Evolutionary conservation across 345 rosid species (phyloP).

Genomic region (Acer yangbiense): DNA sequence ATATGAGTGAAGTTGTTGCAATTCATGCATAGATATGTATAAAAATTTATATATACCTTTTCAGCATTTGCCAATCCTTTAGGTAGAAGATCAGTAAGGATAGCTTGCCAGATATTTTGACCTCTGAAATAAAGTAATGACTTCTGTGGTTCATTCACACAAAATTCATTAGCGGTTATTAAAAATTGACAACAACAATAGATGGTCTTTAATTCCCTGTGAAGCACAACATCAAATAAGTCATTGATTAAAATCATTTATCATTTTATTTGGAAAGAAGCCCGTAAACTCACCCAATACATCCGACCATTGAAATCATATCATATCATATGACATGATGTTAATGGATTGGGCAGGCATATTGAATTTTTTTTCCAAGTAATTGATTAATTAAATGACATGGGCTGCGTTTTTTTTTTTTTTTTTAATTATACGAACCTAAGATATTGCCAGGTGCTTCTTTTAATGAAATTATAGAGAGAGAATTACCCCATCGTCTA

Average conservation of each 20-base stretch:
- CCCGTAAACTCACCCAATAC: neutral
- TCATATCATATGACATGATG: too few relatives aligned
- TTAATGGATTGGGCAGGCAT: too few relatives aligned
- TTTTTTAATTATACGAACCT: too few relatives aligned
- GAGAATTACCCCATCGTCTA: constrained; percentile 66
- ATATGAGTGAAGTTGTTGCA: neutral
- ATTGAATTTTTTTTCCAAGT: too few relatives aligned
- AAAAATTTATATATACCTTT: constrained; percentile 46
- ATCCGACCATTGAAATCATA: neutral
- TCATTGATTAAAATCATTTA: too few relatives aligned
- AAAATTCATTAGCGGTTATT: constrained; percentile 12
- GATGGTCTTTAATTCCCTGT: neutral
- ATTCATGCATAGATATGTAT: neutral
- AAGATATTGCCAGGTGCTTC: too few relatives aligned
- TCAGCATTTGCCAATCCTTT: constrained; percentile 68
- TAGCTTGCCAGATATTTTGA: constrained; percentile 84
- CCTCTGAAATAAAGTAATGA: constrained; percentile 91
- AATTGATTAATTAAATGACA: too few relatives aligned
- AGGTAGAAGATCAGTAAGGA: constrained; percentile 80
- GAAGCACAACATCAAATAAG: neutral
- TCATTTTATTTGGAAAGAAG: neutral
- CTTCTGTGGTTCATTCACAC: constrained; percentile 55
- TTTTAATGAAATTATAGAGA: too few relatives aligned
- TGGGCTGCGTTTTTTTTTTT: too few relatives aligned
- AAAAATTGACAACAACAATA: neutral